Percentiles rank a stretch among this genome's conserved stretches.
These are phyloP conservation scores for Musa itinerans DNA, from an alignment of 176 grass and related monocot species.

Conservation along the genomic window DNA sequence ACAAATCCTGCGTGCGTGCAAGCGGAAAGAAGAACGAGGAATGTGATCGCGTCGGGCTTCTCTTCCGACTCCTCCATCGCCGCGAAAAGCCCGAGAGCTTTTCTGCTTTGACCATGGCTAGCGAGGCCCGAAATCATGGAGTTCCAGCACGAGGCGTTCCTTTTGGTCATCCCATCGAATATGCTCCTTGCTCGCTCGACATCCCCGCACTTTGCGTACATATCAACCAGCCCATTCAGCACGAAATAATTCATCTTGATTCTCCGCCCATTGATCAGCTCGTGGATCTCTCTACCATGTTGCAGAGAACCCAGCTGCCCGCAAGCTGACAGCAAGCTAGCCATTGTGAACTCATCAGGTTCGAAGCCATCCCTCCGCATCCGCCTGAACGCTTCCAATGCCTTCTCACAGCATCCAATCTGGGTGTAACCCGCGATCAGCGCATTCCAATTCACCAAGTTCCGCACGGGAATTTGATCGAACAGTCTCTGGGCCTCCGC, in stretches of 20 bases:
- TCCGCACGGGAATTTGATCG: constrained; percentile 29
- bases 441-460: constrained; percentile 59
- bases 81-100: constrained; percentile 37
- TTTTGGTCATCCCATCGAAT: constrained; percentile 37
- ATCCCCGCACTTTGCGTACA: constrained; percentile 71
- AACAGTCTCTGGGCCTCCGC: constrained; percentile 31
- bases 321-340: constrained; percentile 44
- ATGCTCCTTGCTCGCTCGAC: constrained; percentile 24
- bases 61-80: constrained; percentile 41
- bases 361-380: constrained; percentile 33
- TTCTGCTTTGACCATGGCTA: constrained; percentile 32
- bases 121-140: constrained; percentile 60
- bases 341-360: constrained; percentile 57
- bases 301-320: constrained; percentile 40
- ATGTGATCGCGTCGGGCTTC: constrained; percentile 38
- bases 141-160: constrained; percentile 51
- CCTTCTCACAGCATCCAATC: constrained; percentile 39
- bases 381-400: constrained; percentile 26
- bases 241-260: constrained; percentile 56
- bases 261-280: constrained; percentile 30
- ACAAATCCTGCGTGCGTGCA: constrained; percentile 55
- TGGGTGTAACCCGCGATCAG: constrained; percentile 45
- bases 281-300: constrained; percentile 38
- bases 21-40: constrained; percentile 49
- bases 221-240: constrained; percentile 61